Evolutionary conservation across 1,284 basidiomycete genomes (phyloP).

Genomic region (Moesziomyces globuligerus): DNA sequence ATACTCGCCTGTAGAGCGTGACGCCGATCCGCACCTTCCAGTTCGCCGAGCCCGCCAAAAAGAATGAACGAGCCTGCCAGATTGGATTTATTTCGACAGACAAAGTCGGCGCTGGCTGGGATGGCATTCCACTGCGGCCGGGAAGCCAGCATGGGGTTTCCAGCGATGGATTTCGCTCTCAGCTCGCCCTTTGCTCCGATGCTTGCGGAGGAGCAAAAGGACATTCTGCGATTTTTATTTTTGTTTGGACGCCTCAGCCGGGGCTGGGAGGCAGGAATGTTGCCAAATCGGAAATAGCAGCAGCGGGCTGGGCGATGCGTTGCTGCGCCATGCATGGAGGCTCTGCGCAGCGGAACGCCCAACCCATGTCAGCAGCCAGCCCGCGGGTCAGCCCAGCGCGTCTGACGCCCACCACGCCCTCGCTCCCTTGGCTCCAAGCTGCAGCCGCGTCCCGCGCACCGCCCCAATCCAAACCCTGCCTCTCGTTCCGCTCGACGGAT

Average conservation of each 20-base stretch:
- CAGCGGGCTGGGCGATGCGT: background rate
- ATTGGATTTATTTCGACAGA: too few relatives aligned
- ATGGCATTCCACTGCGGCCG: background rate
- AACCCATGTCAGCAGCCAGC: background rate
- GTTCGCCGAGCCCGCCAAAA: too few relatives aligned
- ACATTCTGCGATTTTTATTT: background rate
- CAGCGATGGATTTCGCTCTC: background rate
- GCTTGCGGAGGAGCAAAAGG: too few relatives aligned
- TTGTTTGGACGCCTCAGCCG: background rate
- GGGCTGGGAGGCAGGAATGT: background rate
- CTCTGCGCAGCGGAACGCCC: background rate
- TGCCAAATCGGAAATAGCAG: background rate
- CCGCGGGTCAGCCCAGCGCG: conserved; percentile 8
- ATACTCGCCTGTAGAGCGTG: too few relatives aligned
- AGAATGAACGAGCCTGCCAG: too few relatives aligned
- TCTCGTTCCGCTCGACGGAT: conserved; percentile 1
- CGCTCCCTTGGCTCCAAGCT: background rate
- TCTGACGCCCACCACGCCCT: background rate
- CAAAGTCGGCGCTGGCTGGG: background rate
- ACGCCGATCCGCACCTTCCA: too few relatives aligned
- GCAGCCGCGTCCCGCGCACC: conserved; percentile 6
- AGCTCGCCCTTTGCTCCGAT: background rate
- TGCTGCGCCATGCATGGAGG: background rate
- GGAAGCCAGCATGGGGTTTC: background rate
- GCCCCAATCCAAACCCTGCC: background rate